A percentile compares a stretch with the other conserved stretches of the same genome.
Evolutionary conservation across 1,284 basidiomycete species (phyloP).

Genomic region (Earliella scabrosa): DNA sequence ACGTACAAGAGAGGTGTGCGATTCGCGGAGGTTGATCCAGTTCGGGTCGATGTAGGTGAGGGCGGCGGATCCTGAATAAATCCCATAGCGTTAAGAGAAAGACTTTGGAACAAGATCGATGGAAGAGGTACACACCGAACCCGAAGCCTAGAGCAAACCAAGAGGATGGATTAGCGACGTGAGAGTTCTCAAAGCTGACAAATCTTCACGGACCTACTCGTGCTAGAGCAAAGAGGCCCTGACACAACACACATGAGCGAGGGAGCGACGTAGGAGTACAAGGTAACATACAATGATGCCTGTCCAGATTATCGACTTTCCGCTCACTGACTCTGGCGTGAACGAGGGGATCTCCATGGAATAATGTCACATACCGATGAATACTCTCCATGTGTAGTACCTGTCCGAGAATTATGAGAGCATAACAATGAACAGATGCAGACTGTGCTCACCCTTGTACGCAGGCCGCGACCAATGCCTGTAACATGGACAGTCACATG

Average conservation of each 20-base stretch:
- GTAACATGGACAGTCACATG: too few species aligned
- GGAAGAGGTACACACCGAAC: constrained; percentile 16
- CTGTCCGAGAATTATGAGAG: neutral
- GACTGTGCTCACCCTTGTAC: constrained; percentile 19
- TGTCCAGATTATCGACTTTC: constrained; percentile 12
- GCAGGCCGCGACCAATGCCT: constrained; percentile 18
- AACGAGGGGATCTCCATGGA: too few species aligned
- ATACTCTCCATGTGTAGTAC: constrained; percentile 25
- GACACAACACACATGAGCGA: neutral
- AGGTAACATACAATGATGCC: constrained; percentile 12
- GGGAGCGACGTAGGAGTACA: too few species aligned
- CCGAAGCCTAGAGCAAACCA: constrained; percentile 14
- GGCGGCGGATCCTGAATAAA: constrained; percentile 12
- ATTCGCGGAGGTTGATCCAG: constrained; percentile 13
- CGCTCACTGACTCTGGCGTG: constrained; percentile 11
- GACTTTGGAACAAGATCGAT: too few species aligned
- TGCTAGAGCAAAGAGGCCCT: constrained; percentile 18
- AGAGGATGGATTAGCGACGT: too few species aligned
- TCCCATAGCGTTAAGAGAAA: too few species aligned
- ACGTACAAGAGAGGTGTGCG: constrained; percentile 15
- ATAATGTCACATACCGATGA: constrained; percentile 20
- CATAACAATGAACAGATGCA: neutral
- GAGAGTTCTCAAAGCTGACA: too few species aligned
- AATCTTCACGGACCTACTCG: constrained; percentile 14
- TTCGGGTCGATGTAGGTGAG: constrained; percentile 17